Percentiles rank a stretch among this genome's conserved stretches.
phyloP scores from a whole-genome alignment of 2,329 filamentous ascomycete genomes.

The Xylariaceae sp. region DNA sequence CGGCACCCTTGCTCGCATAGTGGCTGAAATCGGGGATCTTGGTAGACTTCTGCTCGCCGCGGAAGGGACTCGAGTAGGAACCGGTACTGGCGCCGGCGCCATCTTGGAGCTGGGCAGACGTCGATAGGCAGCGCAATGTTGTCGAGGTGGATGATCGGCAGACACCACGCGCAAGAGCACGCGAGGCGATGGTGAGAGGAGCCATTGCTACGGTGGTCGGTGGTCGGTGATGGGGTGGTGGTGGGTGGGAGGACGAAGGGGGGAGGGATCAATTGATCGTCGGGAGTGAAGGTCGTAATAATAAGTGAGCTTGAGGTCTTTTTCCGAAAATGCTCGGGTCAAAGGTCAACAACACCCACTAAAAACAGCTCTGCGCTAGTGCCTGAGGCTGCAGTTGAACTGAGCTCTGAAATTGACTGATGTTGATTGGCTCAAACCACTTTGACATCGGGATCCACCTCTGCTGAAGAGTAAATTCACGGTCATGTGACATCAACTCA shows the following conservation, averaged over 20 bases:
- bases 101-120: constrained; percentile 46
- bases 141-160: constrained; percentile 38
- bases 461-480: too few relatives aligned
- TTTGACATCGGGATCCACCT: too few relatives aligned
- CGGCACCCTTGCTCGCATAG: constrained; percentile 69
- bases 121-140: constrained; percentile 53
- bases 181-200: constrained; percentile 64
- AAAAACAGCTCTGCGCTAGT: constrained; percentile 15
- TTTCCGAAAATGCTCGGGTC: constrained; percentile 35
- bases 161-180: constrained; percentile 61
- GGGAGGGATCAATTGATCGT: constrained; percentile 35
- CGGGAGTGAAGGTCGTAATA: constrained; percentile 24
- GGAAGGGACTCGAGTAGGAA: constrained; percentile 61
- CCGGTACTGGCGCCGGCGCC: too few relatives aligned
- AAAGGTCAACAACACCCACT: constrained; percentile 17
- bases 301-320: constrained; percentile 46
- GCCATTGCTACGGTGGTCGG: constrained; percentile 51
- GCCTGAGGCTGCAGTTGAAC: constrained; percentile 41
- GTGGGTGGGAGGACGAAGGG: too few relatives aligned
- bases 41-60: constrained; percentile 53
- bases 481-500: too few relatives aligned
- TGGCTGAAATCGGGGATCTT: constrained; percentile 86
- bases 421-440: constrained; percentile 47
- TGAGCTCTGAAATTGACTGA: constrained; percentile 44
- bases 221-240: too few relatives aligned